phyloP scores from a whole-genome alignment of 805 yeast species.

The Metschnikowia vanudenii region DNA sequence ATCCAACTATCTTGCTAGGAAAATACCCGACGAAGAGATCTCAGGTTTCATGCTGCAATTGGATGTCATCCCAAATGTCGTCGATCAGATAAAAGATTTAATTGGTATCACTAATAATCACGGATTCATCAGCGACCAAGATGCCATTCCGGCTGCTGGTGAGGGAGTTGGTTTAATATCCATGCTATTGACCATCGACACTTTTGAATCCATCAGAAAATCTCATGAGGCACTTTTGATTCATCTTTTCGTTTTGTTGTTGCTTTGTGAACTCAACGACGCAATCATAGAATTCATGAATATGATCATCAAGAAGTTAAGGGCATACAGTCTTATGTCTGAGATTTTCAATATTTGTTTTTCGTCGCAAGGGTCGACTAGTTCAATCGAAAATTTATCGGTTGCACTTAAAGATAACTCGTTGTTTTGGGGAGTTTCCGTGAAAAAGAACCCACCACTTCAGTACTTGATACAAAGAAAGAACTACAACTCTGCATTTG shows the following conservation, averaged over 20 bases:
- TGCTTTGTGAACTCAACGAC: conserved; percentile 34
- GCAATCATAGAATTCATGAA: conserved; percentile 26
- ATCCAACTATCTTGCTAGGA: conserved; percentile 23
- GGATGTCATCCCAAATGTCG: conserved; percentile 26
- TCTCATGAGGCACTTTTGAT: conserved; percentile 31
- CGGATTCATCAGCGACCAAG: conserved; percentile 4
- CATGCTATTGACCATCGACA: conserved; percentile 24
- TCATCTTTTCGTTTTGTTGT: conserved; percentile 30
- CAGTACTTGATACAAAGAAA: conserved; percentile 18
- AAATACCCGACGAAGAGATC: conserved; percentile 28
- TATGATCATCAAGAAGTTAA: conserved; percentile 24
- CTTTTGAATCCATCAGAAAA: conserved; percentile 30
- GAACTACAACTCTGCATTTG: conserved; percentile 27
- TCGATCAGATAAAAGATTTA: conserved; percentile 24
- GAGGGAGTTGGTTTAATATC: conserved; percentile 23
- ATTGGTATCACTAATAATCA: conserved; percentile 16
- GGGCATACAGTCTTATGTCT: conserved; percentile 25
- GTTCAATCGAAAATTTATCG: conserved; percentile 16
- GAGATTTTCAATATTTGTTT: conserved; percentile 29
- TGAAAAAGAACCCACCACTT: conserved; percentile 21
- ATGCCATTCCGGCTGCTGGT: conserved; percentile 5
- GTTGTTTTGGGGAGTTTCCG: conserved; percentile 31
- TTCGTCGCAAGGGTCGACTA: conserved; percentile 12
- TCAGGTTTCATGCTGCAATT: conserved; percentile 22
- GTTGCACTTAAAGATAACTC: conserved; percentile 26